Evolutionary conservation across 225 moss, liverwort and hornwort species (phyloP), one percentile per base, ranked within the genome.

Genomic region (Physcomitrium patens): DNA sequence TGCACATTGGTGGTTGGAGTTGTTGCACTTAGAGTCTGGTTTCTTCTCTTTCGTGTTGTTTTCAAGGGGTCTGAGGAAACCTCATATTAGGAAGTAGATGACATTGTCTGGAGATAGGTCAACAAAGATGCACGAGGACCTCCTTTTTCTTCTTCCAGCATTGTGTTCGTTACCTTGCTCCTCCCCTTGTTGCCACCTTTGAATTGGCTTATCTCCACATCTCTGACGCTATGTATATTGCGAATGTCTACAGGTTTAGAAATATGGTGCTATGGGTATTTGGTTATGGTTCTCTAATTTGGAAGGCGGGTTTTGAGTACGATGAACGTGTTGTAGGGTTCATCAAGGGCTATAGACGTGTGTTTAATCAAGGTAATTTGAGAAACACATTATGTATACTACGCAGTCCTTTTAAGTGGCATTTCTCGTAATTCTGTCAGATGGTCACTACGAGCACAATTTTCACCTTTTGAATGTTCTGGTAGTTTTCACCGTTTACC

Each of bases 261-360:
- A 72, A 54, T 37, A 83, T 86, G 86, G 86, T 86, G 64, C 83
- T 86, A 12, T 86, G 86, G 86, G 83, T 86, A 41, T 86, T 86
- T 26, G 92, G 86, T 74, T 92, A 92, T 63, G 92, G 92, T 50
- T 92, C 92, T 58, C 75, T 92, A 8, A 83, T 92, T 18, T 92
- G 92, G 92, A 89, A 86, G 74, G 79, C 92, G 15, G 87, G 86
- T 20, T 92, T 92, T 72, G 80, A 82, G 69, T 92, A 90, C 67
- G 90, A 92, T 43, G 90, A 92, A 54, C 79, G 90, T 20, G 64
- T 92, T 19, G 81, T 89, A 43, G 92, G 92, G 37, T 90, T 78
- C 63, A 86, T 92, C 55, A 76, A 89, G 79, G 89, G 82, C n/a
- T 92, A 90, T 72, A 86, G 80, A 37, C 86, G 92, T 48, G 86